Evolutionary conservation across 768 basidiomycete genomes (phyloP).

Genomic region (Rhizopogon vulgaris): DNA sequence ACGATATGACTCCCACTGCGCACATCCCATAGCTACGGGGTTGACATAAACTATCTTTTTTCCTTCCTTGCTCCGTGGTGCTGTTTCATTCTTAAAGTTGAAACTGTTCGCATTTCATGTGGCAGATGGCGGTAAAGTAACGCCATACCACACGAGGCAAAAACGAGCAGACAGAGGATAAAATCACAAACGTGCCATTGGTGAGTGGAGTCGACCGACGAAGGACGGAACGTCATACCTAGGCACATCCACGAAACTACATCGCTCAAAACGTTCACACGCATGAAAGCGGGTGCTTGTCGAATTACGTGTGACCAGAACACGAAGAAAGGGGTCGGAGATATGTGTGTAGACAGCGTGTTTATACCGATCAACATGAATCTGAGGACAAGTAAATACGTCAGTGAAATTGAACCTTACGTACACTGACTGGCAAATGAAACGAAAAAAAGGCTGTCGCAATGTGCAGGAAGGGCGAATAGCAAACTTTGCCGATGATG

Average conservation of each 20-base stretch:
- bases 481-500: background rate
- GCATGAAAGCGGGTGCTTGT: slow-evolving; percentile 81
- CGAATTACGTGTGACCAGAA: slow-evolving; percentile 56
- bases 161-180: too few species aligned
- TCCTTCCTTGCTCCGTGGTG: slow-evolving; percentile 36
- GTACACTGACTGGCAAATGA: slow-evolving; percentile 8
- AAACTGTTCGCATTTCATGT: background rate
- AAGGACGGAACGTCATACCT: slow-evolving; percentile 6
- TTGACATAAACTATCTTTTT: slow-evolving; percentile 78
- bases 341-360: slow-evolving; percentile 51
- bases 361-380: slow-evolving; percentile 93
- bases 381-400: slow-evolving; percentile 32
- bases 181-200: background rate
- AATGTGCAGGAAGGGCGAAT: background rate
- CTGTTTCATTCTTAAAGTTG: slow-evolving; percentile 1
- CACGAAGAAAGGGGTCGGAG: slow-evolving; percentile 55
- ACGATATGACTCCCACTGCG: slow-evolving; percentile 47
- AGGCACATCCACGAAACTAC: slow-evolving; percentile 49
- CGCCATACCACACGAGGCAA: slow-evolving; percentile 1
- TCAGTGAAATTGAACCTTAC: background rate
- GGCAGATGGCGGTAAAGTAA: background rate
- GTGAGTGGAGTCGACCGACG: background rate
- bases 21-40: slow-evolving; percentile 65
- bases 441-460: background rate
- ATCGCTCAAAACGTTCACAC: slow-evolving; percentile 80